A percentile compares a stretch with the other conserved stretches of the same genome.
Evolutionary conservation across 768 basidiomycete genomes (phyloP).

Genomic region (Steccherinum ochraceum): DNA sequence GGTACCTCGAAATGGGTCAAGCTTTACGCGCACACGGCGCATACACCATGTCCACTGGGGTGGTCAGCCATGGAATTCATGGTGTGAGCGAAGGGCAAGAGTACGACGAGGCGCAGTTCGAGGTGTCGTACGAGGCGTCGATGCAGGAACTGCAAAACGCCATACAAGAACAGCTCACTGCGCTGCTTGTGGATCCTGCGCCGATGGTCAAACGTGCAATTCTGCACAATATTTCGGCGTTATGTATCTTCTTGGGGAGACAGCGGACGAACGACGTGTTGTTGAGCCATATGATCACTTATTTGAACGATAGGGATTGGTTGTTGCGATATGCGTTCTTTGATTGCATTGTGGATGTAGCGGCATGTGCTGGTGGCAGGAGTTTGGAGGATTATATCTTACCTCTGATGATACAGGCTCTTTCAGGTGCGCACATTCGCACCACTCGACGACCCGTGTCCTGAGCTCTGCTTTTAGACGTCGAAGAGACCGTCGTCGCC

Average conservation of each 20-base stretch:
- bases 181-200: constrained; percentile 83
- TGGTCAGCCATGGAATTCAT: not conserved
- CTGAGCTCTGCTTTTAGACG: constrained; percentile 59
- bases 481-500: constrained; percentile 91
- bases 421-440: constrained; percentile 59
- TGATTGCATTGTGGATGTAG: constrained; percentile 92
- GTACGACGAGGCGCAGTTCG: constrained; percentile 74
- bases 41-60: constrained; percentile 45
- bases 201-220: constrained; percentile 89
- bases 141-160: constrained; percentile 79
- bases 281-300: constrained; percentile 81
- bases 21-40: constrained; percentile 80
- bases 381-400: constrained; percentile 95
- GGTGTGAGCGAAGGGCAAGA: constrained; percentile 46
- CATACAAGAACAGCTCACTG: constrained; percentile 82
- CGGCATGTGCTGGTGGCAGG: constrained; percentile 85
- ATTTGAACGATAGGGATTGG: constrained; percentile 91
- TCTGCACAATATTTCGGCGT: constrained; percentile 75
- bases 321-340: constrained; percentile 86
- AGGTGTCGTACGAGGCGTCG: constrained; percentile 87
- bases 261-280: constrained; percentile 94
- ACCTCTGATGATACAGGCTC: constrained; percentile 93
- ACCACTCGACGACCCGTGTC: too few species aligned
- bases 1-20: constrained; percentile 92
- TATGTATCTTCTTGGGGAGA: constrained; percentile 91